These are phyloP conservation scores for Gossypium anomalum DNA, from an alignment of 345 rosid species.

Conservation along the genomic window DNA sequence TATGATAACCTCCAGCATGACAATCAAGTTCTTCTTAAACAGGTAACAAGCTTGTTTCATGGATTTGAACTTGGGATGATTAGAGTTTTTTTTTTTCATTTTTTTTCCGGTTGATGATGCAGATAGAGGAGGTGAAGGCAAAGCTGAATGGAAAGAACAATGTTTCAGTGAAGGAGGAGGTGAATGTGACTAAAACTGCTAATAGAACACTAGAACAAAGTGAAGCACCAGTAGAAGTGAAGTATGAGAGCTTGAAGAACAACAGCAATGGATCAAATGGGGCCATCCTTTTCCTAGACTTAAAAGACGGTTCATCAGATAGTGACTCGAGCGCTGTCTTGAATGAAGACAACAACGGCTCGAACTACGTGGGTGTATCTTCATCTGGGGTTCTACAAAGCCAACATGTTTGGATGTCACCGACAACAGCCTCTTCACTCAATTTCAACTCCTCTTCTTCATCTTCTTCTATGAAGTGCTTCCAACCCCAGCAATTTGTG, in stretches of 20 bases:
- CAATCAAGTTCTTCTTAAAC: constrained; percentile 68
- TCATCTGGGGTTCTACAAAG: constrained; percentile 33
- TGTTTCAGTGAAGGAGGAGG: constrained; percentile 60
- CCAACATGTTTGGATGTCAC: constrained; percentile 33
- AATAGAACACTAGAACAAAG: constrained; percentile 23
- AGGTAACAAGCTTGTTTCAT: constrained; percentile 37
- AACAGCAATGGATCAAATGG: not conserved
- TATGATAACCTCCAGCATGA: constrained; percentile 72
- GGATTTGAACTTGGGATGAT: not conserved
- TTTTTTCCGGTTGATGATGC: constrained; percentile 12
- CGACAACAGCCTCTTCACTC: constrained; percentile 4
- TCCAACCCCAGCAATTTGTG: constrained; percentile 49
- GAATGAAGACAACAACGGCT: constrained; percentile 54
- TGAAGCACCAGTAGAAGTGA: constrained; percentile 24
- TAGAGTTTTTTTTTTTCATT: too few species aligned
- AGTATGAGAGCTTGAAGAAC: constrained; percentile 31
- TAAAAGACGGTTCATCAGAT: constrained; percentile 76
- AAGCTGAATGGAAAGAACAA: constrained; percentile 63
- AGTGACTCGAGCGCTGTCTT: constrained; percentile 85
- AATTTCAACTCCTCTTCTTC: constrained; percentile 7
- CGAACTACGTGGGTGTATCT: constrained; percentile 42
- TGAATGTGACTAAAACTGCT: constrained; percentile 35
- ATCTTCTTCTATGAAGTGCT: constrained; percentile 24
- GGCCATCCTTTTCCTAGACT: constrained; percentile 39
- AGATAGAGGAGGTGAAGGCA: constrained; percentile 71